These are phyloP conservation scores for Fusarium marasasianum DNA, from an alignment of 2,329 filamentous ascomycete species.

Conservation along the genomic window DNA sequence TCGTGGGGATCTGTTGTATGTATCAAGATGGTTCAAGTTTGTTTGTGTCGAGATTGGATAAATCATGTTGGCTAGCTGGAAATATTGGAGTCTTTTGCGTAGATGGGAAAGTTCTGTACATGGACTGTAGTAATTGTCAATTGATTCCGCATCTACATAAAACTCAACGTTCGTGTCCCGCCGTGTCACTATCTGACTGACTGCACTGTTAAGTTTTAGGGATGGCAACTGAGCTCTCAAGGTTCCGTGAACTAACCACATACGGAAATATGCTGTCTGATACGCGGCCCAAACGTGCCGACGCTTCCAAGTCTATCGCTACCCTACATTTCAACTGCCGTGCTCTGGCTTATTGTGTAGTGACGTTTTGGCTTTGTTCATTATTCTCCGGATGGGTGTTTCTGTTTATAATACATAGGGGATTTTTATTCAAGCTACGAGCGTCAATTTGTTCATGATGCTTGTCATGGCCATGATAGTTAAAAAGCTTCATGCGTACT, in stretches of 20 bases:
- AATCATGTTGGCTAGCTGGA: constrained; percentile 47
- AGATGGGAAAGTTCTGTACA: constrained; percentile 57
- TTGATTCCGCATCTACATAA: constrained; percentile 42
- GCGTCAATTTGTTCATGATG: background rate
- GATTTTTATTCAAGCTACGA: background rate
- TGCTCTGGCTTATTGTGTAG: background rate
- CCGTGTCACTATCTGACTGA: background rate
- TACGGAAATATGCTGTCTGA: background rate
- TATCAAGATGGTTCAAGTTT: constrained; percentile 42
- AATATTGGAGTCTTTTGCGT: constrained; percentile 51
- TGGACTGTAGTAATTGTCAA: constrained; percentile 50
- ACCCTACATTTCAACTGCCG: background rate
- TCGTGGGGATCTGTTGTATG: constrained; percentile 34
- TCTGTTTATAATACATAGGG: background rate
- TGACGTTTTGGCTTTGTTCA: background rate
- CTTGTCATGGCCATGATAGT: background rate
- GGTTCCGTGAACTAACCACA: background rate
- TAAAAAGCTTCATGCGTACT: too few relatives aligned
- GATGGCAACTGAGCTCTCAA: background rate
- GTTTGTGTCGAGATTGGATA: constrained; percentile 46
- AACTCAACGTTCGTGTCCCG: background rate
- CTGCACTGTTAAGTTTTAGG: background rate
- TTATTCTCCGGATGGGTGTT: background rate
- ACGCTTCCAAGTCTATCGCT: background rate
- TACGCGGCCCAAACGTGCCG: background rate